Evolutionary conservation across 305 asterid genomes (phyloP).

Genomic region (Nicotiana rustica): DNA sequence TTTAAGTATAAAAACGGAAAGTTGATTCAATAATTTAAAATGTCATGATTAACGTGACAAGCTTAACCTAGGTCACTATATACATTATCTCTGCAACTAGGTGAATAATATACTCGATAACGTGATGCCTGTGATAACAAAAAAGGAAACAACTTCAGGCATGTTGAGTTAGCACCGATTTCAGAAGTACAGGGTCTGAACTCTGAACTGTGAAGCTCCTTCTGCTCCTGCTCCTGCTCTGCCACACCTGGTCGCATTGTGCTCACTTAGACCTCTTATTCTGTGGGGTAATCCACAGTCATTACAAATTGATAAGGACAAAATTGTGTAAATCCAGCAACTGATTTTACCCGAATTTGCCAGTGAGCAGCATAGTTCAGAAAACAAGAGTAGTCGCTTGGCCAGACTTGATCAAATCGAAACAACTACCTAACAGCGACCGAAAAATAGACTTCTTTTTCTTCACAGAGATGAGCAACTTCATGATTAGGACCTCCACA

Average conservation of each 20-base stretch:
- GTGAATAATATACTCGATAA: neutral
- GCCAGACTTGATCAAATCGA: neutral
- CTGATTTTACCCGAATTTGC: neutral
- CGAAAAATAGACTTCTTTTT: constrained; percentile 64
- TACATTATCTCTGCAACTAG: neutral
- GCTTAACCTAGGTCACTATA: neutral
- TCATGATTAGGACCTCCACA: constrained; percentile 62
- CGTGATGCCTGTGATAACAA: neutral
- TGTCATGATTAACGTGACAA: neutral
- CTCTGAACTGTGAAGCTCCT: neutral
- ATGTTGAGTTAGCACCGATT: constrained; percentile 10
- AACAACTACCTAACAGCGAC: constrained; percentile 36
- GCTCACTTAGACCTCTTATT: constrained; percentile 1
- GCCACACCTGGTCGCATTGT: neutral
- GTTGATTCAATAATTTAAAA: neutral
- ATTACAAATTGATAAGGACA: constrained; percentile 1
- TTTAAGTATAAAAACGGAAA: neutral
- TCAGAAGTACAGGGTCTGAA: neutral
- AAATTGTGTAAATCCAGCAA: neutral
- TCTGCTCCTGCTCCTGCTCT: neutral
- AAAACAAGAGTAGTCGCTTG: too few relatives aligned
- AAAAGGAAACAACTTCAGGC: neutral
- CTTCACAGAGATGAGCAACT: constrained; percentile 59
- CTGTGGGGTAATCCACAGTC: neutral
- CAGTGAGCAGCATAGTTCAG: constrained; percentile 24